These are phyloP conservation scores for Debaryomycetaceae sp. DNA, from an alignment of 1,139 yeast genomes.

Conservation along the genomic window DNA sequence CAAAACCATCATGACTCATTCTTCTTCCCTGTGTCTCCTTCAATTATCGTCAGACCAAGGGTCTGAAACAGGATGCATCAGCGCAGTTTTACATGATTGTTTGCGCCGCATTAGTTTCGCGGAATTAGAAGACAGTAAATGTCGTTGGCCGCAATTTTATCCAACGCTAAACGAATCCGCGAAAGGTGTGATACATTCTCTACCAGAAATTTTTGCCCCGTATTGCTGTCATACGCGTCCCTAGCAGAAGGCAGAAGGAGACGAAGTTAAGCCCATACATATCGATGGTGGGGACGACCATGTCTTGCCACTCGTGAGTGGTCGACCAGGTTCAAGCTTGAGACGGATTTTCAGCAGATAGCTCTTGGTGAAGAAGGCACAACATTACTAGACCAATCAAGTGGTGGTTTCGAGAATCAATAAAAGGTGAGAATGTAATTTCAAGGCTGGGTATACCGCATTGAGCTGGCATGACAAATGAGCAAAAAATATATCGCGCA, in stretches of 20 bases:
- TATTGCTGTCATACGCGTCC: constrained; percentile 54
- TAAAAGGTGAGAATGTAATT: constrained; percentile 13
- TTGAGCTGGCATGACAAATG: constrained; percentile 21
- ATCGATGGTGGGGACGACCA: constrained; percentile 42
- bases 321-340: constrained; percentile 23
- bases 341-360: constrained; percentile 25
- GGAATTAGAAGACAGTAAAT: constrained; percentile 19
- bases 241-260: constrained; percentile 55
- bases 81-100: too few species aligned
- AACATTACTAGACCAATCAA: background rate
- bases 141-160: constrained; percentile 47
- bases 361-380: constrained; percentile 7
- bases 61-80: too few species aligned
- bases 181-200: constrained; percentile 65
- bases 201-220: constrained; percentile 47
- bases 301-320: constrained; percentile 12
- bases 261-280: constrained; percentile 58
- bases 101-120: too few species aligned
- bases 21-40: too few species aligned
- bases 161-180: constrained; percentile 66
- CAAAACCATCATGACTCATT: too few species aligned
- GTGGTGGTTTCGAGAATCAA: background rate
- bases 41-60: too few species aligned
- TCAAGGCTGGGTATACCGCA: constrained; percentile 29
- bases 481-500: constrained; percentile 24